A percentile compares a stretch with the other conserved stretches of the same genome.
Evolutionary conservation across 768 basidiomycete species (phyloP).

Genomic region (Suillus luteus): DNA sequence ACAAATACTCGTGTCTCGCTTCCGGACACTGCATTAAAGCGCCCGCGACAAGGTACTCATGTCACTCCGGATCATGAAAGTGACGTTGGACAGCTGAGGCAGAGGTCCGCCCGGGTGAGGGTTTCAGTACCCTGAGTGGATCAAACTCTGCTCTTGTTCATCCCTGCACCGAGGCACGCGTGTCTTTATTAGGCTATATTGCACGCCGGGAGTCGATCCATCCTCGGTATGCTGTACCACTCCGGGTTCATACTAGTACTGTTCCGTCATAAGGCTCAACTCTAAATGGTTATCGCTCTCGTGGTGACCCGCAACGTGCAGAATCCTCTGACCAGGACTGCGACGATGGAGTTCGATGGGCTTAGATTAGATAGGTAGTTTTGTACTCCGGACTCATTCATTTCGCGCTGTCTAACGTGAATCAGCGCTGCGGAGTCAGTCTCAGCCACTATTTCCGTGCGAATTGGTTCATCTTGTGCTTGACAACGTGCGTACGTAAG

Average conservation of each 20-base stretch:
- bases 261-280: no score
- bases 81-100: background rate
- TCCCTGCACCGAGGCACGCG: background rate
- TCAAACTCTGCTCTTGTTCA: slow-evolving; percentile 1
- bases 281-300: background rate
- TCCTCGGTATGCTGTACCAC: no score
- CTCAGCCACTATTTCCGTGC: background rate
- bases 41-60: background rate
- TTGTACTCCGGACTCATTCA: no score
- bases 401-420: background rate
- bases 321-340: no score
- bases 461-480: background rate
- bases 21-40: background rate
- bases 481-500: background rate
- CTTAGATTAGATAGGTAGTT: background rate
- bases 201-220: background rate
- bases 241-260: no score
- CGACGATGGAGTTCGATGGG: no score
- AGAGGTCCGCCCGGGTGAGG: background rate
- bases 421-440: slow-evolving; percentile 2
- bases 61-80: background rate
- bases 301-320: background rate
- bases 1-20: background rate
- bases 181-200: slow-evolving; percentile 1
- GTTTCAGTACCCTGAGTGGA: background rate